Conservation (phyloP, 1,139 yeast genomes). For the Saccharomyces hybrid region DNA sequence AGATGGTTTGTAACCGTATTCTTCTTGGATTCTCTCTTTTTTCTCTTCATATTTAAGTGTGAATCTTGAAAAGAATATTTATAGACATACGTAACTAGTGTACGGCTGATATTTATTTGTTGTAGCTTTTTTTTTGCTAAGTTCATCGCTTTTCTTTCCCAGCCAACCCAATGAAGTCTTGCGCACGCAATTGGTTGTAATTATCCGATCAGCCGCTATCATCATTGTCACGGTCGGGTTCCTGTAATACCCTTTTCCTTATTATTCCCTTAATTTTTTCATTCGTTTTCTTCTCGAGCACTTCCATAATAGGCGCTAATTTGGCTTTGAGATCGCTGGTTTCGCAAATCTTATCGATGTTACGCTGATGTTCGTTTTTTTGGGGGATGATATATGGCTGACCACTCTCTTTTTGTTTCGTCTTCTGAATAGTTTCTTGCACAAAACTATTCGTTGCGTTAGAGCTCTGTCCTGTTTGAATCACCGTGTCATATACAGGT, state of each 20-base stretch:
- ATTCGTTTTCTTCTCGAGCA: constrained; percentile 36
- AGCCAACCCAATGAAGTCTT: neutral
- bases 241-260: constrained; percentile 32
- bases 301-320: constrained; percentile 33
- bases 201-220: neutral
- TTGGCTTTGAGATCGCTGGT: constrained; percentile 38
- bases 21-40: neutral
- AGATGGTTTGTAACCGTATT: too few species aligned
- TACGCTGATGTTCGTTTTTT: too few species aligned
- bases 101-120: neutral
- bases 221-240: constrained; percentile 3
- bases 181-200: neutral
- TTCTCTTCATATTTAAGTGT: neutral
- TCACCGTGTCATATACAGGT: neutral
- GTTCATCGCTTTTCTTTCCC: neutral
- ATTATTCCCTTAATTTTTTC: constrained; percentile 36
- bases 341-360: constrained; percentile 21
- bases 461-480: neutral
- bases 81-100: neutral
- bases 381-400: neutral
- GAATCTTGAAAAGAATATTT: neutral
- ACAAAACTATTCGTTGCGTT: neutral
- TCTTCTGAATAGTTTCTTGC: neutral
- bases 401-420: neutral
- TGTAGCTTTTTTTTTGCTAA: neutral